A percentile compares a stretch with the other conserved stretches of the same genome.
Conservation (phyloP, 192 early-diverging fungal species). For the Gamsiella multidivaricata region DNA sequence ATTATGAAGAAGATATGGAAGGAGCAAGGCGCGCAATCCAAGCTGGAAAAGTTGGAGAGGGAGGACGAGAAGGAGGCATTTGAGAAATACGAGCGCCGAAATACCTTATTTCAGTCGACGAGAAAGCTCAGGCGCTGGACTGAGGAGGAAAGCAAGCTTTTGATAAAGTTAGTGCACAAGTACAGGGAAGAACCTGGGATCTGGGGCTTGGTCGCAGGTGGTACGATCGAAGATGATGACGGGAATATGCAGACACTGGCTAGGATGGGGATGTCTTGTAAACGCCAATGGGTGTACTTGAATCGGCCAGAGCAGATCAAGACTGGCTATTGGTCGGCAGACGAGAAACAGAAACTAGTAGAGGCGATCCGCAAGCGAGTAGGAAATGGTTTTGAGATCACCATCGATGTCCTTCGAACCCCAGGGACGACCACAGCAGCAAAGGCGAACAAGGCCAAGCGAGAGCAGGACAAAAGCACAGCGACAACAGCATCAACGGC, state of each 20-base stretch:
- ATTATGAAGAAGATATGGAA: not conserved
- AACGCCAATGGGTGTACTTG: not conserved
- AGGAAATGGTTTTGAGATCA: not conserved
- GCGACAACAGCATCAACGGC: too few species aligned
- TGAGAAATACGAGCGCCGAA: not conserved
- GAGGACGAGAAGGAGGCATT: not conserved
- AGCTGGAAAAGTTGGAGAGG: not conserved
- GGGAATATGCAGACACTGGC: not conserved
- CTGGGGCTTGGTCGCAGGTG: not conserved
- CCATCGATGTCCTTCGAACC: not conserved
- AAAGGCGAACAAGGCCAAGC: not conserved
- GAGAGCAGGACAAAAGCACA: not conserved
- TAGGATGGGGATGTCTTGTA: not conserved
- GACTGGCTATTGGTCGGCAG: not conserved
- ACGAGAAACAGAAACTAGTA: not conserved
- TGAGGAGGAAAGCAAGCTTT: not conserved
- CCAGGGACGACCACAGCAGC: too few species aligned
- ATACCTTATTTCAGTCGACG: not conserved
- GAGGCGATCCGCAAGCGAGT: conserved; percentile 3
- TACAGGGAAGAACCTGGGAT: not conserved
- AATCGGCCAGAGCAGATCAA: not conserved
- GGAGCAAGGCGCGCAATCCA: not conserved
- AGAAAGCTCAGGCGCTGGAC: not conserved
- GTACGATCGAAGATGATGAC: not conserved
- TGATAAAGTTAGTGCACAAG: not conserved